phyloP scores from a whole-genome alignment of 1,284 basidiomycete genomes.

The Malassezia sympodialis region DNA sequence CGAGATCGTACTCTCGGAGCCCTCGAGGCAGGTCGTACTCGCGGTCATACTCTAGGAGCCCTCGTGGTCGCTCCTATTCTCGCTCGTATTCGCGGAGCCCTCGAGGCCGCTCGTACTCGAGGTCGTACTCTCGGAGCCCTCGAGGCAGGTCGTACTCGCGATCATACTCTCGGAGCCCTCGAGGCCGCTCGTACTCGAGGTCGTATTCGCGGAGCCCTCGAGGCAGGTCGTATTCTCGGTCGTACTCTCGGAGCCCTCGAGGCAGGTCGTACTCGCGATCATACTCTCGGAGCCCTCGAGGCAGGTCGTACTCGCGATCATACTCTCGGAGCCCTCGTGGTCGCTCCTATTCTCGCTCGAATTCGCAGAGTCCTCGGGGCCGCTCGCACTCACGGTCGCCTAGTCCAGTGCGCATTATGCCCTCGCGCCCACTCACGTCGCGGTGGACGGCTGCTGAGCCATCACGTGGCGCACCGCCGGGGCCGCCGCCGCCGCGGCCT shows the following conservation, averaged over 20 bases:
- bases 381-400: not conserved
- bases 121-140: conserved; percentile 1
- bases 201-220: not conserved
- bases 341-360: conserved; percentile 20
- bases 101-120: not conserved
- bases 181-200: conserved; percentile 8
- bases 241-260: conserved; percentile 4
- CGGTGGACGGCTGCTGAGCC: not conserved
- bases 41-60: not conserved
- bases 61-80: not conserved
- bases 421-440: not conserved
- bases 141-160: conserved; percentile 4
- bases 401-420: not conserved
- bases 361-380: too few relatives aligned
- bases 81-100: conserved; percentile 17
- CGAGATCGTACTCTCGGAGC: conserved; percentile 1
- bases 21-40: conserved; percentile 3
- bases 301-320: conserved; percentile 12
- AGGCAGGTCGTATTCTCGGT: conserved; percentile 10
- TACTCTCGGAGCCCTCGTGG: conserved; percentile 11
- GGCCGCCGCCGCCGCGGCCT: conserved; percentile 8
- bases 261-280: conserved; percentile 14
- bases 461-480: conserved; percentile 3
- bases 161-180: conserved; percentile 17
- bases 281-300: not conserved